These are phyloP conservation scores for Tuber umbilicatum DNA, from an alignment of 495 filamentous ascomycete species.

Conservation along the genomic window DNA sequence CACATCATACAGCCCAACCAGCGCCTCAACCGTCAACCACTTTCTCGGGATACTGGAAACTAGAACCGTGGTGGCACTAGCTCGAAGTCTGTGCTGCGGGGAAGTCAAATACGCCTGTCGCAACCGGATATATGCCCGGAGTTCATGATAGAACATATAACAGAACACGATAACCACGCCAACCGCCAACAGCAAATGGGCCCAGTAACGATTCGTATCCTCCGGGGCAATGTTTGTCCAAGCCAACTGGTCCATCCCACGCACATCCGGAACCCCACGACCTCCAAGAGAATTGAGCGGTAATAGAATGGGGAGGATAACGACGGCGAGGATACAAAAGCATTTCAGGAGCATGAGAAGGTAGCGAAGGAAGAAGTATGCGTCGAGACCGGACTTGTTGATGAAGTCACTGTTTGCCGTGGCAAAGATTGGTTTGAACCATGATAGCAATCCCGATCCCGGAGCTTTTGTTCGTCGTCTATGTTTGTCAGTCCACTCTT, in stretches of 20 bases:
- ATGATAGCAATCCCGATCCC: constrained; percentile 33
- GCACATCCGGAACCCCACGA: constrained; percentile 55
- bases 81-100: constrained; percentile 85
- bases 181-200: constrained; percentile 77
- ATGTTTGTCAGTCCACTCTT: constrained; percentile 6
- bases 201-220: constrained; percentile 74
- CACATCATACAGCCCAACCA: constrained; percentile 85
- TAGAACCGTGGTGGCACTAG: constrained; percentile 93
- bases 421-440: constrained; percentile 52
- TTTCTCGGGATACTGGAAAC: constrained; percentile 82
- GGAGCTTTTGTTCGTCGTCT: constrained; percentile 39
- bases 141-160: constrained; percentile 77
- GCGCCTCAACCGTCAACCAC: constrained; percentile 75
- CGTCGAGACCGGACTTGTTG: constrained; percentile 89
- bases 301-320: constrained; percentile 79
- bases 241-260: constrained; percentile 69
- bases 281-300: constrained; percentile 74
- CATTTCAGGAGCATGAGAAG: constrained; percentile 88
- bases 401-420: constrained; percentile 72
- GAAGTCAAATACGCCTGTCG: constrained; percentile 93
- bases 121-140: constrained; percentile 85
- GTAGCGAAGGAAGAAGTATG: constrained; percentile 96
- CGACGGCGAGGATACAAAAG: constrained; percentile 69
- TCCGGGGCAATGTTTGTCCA: constrained; percentile 83
- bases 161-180: constrained; percentile 75